Evolutionary conservation across 2,329 filamentous ascomycete genomes (phyloP).

Genomic region (Biscogniauxia sp.): DNA sequence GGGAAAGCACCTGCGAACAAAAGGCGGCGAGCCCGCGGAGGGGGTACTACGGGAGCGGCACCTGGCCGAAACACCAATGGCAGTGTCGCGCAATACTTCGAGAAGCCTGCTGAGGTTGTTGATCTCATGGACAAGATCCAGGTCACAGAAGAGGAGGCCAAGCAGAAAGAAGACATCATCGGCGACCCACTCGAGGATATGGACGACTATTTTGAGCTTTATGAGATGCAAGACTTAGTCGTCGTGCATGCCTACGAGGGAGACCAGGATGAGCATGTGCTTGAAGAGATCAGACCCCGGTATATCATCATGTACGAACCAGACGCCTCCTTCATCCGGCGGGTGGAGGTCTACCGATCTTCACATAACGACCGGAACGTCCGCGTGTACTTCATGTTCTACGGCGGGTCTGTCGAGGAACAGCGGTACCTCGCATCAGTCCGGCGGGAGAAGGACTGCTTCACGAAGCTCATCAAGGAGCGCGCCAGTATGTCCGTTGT

Average conservation of each 20-base stretch:
- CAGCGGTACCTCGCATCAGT: constrained; percentile 88
- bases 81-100: constrained; percentile 74
- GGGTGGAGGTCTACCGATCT: constrained; percentile 93
- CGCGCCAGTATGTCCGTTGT: constrained; percentile 90
- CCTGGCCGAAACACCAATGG: constrained; percentile 68
- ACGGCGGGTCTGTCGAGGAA: constrained; percentile 91
- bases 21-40: constrained; percentile 78
- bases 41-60: constrained; percentile 58
- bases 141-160: constrained; percentile 72
- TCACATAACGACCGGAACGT: constrained; percentile 89
- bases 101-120: constrained; percentile 78
- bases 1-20: constrained; percentile 78
- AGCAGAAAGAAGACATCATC: constrained; percentile 71
- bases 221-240: constrained; percentile 85
- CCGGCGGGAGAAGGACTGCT: constrained; percentile 93
- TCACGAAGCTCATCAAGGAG: constrained; percentile 92
- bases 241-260: constrained; percentile 92
- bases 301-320: constrained; percentile 99
- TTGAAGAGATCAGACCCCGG: constrained; percentile 88
- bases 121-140: constrained; percentile 79
- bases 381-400: constrained; percentile 95
- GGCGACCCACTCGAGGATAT: constrained; percentile 83
- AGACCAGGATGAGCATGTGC: constrained; percentile 92
- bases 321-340: constrained; percentile 87
- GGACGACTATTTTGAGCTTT: constrained; percentile 89